phyloP scores from a whole-genome alignment of 1,139 yeast species.

The Geotrichum reessii region DNA sequence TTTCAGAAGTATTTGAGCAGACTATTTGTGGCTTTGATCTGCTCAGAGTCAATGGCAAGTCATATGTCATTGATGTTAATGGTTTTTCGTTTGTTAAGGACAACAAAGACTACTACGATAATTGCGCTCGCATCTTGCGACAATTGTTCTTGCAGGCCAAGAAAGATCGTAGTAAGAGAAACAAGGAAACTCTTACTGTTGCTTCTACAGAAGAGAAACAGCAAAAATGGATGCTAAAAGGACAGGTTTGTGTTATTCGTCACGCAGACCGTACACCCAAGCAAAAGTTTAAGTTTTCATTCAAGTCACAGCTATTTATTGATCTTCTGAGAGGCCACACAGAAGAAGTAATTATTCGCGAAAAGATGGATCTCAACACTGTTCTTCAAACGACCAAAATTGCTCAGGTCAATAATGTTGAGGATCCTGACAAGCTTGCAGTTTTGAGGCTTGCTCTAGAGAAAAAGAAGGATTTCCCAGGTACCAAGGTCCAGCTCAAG shows the following conservation, averaged over 20 bases:
- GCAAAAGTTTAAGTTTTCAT: constrained; percentile 93
- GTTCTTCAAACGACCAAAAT: constrained; percentile 78
- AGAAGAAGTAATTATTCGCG: constrained; percentile 92
- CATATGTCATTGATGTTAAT: constrained; percentile 94
- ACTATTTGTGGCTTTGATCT: constrained; percentile 98
- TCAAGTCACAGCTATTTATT: constrained; percentile 79
- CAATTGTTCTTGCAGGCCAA: constrained; percentile 62
- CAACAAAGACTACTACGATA: constrained; percentile 77
- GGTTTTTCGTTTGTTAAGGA: constrained; percentile 98
- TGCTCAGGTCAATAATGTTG: constrained; percentile 73
- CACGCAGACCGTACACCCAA: constrained; percentile 99
- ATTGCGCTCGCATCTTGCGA: constrained; percentile 72
- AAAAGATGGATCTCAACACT: constrained; percentile 75
- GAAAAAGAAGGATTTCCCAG: constrained; percentile 85
- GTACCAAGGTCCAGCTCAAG: constrained; percentile 92
- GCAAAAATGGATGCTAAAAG: constrained; percentile 96
- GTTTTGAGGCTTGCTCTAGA: constrained; percentile 79
- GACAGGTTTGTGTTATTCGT: constrained; percentile 82
- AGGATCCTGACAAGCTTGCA: constrained; percentile 68
- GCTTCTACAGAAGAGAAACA: constrained; percentile 60
- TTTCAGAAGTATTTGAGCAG: constrained; percentile 74
- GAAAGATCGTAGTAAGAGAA: constrained; percentile 42
- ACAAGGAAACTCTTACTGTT: constrained; percentile 21
- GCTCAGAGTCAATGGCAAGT: constrained; percentile 78
- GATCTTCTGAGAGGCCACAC: constrained; percentile 88